Evolutionary conservation across 169 alveolate genomes (phyloP).

Genomic region (Eimeria necatrix): DNA sequence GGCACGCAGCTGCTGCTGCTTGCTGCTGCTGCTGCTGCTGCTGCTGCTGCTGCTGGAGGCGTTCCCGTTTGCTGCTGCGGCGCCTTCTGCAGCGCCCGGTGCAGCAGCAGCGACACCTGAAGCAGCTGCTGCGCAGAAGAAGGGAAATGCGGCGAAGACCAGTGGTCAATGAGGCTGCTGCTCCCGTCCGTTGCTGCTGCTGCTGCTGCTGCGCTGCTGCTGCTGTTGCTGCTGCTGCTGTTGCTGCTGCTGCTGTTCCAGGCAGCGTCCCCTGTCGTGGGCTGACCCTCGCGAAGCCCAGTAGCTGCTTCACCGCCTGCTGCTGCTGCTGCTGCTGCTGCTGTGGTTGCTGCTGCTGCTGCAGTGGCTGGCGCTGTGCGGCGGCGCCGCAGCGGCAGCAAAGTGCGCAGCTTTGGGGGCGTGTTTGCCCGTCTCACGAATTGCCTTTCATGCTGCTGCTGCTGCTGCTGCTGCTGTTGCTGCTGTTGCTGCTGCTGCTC

Average conservation of each 20-base stretch:
- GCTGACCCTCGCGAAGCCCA: too few relatives aligned
- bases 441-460: constrained; percentile 13
- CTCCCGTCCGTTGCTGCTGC: background rate
- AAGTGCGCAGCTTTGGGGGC: background rate
- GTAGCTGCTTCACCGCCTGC: too few relatives aligned
- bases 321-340: constrained; percentile 24
- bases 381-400: background rate
- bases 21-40: constrained; percentile 1
- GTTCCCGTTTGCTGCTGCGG: background rate
- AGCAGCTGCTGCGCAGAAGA: background rate
- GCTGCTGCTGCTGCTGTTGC: constrained; percentile 2
- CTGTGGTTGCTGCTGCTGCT: background rate
- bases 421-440: background rate
- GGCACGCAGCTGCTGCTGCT: constrained; percentile 27
- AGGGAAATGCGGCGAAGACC: background rate
- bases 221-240: too few relatives aligned
- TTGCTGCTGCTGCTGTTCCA: too few relatives aligned
- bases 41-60: constrained; percentile 20
- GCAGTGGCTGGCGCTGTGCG: background rate
- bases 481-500: background rate
- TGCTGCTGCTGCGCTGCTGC: too few relatives aligned
- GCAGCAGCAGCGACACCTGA: constrained; percentile 49
- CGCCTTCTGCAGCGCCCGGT: background rate
- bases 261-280: too few relatives aligned
- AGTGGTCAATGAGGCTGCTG: background rate